Evolutionary conservation across 129 eudicot genomes (phyloP).

Genomic region (Escallonia rubra): DNA sequence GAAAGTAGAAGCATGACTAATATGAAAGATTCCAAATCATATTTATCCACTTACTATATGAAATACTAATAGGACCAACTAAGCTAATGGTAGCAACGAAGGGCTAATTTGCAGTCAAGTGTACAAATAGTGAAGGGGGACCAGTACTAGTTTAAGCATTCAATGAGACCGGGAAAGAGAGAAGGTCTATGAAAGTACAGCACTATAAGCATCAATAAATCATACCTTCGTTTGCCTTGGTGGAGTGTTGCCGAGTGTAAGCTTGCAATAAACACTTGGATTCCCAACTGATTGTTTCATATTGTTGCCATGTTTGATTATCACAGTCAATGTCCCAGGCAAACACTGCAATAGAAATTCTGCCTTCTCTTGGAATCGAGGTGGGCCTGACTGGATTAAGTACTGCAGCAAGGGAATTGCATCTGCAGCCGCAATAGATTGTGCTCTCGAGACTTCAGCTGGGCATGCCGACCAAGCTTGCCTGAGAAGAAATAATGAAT

Average conservation of each 20-base stretch:
- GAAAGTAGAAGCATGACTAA: too few species aligned
- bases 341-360: slow-evolving; percentile 91
- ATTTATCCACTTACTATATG: neutral
- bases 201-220: neutral
- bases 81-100: neutral
- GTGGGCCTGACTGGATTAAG: slow-evolving; percentile 95
- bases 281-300: slow-evolving; percentile 98
- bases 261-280: slow-evolving; percentile 93
- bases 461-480: slow-evolving; percentile 99
- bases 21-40: too few species aligned
- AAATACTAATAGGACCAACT: neutral
- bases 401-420: slow-evolving; percentile 93
- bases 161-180: neutral
- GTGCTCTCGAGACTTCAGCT: slow-evolving; percentile 96
- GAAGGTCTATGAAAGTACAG: neutral
- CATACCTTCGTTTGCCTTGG: slow-evolving; percentile 85
- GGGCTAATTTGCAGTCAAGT: neutral
- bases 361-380: slow-evolving; percentile 95
- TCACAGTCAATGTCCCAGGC: slow-evolving; percentile 91
- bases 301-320: slow-evolving; percentile 89
- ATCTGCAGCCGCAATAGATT: slow-evolving; percentile 98
- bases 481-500: slow-evolving; percentile 82
- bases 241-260: slow-evolving; percentile 90
- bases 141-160: too few species aligned
- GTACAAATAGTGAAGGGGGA: too few species aligned